These are phyloP conservation scores for Macrolepiota dolichaula DNA, from an alignment of 768 basidiomycete genomes.

Conservation along the genomic window DNA sequence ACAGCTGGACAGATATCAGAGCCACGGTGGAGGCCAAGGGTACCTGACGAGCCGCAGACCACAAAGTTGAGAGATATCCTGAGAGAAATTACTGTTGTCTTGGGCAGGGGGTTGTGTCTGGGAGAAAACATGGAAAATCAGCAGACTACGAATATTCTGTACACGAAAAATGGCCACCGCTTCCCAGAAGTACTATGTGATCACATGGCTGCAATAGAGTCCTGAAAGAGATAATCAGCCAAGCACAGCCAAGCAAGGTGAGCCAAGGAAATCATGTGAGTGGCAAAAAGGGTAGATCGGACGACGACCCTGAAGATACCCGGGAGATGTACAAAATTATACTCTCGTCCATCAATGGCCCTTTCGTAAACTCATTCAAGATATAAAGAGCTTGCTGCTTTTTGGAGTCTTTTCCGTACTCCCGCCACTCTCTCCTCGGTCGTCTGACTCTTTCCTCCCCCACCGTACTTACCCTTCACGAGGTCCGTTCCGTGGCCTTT, in stretches of 20 bases:
- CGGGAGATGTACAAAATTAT: background rate
- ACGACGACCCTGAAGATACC: background rate
- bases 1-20: background rate
- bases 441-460: background rate
- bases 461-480: background rate
- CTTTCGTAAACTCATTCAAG: background rate
- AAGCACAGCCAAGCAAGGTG: no score
- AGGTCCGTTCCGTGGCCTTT: background rate
- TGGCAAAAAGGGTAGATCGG: background rate
- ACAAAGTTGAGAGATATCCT: no score
- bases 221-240: background rate
- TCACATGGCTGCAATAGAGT: background rate
- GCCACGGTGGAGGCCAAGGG: no score
- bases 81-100: no score
- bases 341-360: background rate
- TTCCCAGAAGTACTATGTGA: background rate
- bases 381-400: constrained; percentile 2
- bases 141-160: no score
- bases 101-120: no score
- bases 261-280: background rate
- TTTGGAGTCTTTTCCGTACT: background rate
- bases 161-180: no score
- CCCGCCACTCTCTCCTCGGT: background rate
- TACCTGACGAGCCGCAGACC: no score
- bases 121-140: no score